phyloP scores from a whole-genome alignment of 2,329 filamentous ascomycete species.

The Pseudocercospora vitis region DNA sequence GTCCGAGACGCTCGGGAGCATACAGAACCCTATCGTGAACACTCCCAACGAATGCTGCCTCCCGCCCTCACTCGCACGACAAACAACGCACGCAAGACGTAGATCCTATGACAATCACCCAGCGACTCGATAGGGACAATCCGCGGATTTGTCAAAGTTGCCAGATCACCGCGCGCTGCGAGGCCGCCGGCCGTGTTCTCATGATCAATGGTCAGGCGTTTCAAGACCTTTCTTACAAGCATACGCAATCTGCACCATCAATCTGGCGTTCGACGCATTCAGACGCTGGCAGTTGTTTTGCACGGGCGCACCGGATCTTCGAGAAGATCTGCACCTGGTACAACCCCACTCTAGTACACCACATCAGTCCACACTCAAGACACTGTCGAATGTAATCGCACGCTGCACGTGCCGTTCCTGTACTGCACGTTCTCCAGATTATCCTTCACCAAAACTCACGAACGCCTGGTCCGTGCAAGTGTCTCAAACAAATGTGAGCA shows the following conservation, averaged over 20 bases:
- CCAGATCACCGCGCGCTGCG: conserved; percentile 13
- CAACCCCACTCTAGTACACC: not conserved
- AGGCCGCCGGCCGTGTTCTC: conserved; percentile 16
- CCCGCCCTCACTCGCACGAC: conserved; percentile 21
- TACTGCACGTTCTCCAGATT: conserved; percentile 26
- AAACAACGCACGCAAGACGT: conserved; percentile 14
- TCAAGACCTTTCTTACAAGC: conserved; percentile 9
- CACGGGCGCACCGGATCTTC: conserved; percentile 18
- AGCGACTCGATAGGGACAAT: conserved; percentile 8
- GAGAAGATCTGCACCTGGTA: conserved; percentile 20
- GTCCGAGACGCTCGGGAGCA: conserved; percentile 18
- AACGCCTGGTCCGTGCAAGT: conserved; percentile 33
- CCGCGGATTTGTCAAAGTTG: conserved; percentile 24
- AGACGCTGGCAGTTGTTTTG: conserved; percentile 12
- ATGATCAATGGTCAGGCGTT: conserved; percentile 13
- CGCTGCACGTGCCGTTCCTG: conserved; percentile 30
- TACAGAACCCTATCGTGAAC: conserved; percentile 16
- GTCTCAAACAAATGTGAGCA: conserved; percentile 18
- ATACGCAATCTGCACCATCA: conserved; percentile 7
- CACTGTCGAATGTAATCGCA: conserved; percentile 19
- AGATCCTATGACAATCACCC: conserved; percentile 16
- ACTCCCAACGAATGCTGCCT: conserved; percentile 20
- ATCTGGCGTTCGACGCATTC: conserved; percentile 16
- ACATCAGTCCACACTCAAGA: conserved; percentile 7
- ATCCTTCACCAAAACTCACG: conserved; percentile 13